A percentile compares a stretch with the other conserved stretches of the same genome.
These are phyloP conservation scores for Citrus sinensis DNA, from an alignment of 345 rosid species.

Conservation along the genomic window DNA sequence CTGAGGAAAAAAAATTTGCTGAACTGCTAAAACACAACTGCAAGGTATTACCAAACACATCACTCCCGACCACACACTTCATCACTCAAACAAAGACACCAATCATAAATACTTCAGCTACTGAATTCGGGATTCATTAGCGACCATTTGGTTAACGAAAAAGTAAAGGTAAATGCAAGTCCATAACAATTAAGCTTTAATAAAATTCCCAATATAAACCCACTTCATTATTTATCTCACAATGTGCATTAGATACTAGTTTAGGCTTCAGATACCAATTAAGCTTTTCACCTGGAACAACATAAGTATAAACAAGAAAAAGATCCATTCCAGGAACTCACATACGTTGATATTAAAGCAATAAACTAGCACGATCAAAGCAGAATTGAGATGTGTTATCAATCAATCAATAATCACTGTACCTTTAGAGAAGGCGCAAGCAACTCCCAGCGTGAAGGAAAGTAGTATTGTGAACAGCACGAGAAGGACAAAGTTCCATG, in stretches of 20 bases:
- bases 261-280: neutral
- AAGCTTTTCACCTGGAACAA: neutral
- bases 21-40: too few relatives aligned
- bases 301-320: neutral
- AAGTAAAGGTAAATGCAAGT: neutral
- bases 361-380: neutral
- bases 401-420: neutral
- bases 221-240: too few relatives aligned
- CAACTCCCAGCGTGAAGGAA: conserved; percentile 47
- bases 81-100: neutral
- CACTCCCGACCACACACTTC: too few relatives aligned
- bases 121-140: neutral
- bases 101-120: neutral
- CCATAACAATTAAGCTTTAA: too few relatives aligned
- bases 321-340: neutral
- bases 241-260: neutral
- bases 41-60: too few relatives aligned
- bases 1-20: too few relatives aligned
- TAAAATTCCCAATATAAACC: neutral
- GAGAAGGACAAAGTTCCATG: conserved; percentile 48
- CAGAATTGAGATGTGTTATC: neutral
- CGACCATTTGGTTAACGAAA: neutral
- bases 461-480: conserved; percentile 46
- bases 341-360: too few relatives aligned
- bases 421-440: conserved; percentile 59